These are phyloP conservation scores for Fusarium secorum DNA, from an alignment of 2,329 filamentous ascomycete species.

Conservation along the genomic window DNA sequence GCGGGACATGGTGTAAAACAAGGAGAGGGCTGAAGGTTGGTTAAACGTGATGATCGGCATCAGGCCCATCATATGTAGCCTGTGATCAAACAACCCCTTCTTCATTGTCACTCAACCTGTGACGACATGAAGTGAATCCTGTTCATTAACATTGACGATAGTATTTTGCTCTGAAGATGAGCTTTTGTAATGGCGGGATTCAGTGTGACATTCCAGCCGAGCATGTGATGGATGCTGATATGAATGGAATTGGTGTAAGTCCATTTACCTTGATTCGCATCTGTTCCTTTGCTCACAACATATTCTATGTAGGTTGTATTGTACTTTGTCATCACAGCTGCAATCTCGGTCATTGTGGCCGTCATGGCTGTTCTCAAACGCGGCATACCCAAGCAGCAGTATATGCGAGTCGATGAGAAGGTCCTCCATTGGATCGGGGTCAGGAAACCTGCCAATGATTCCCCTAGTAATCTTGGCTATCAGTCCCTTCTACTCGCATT, in stretches of 20 bases:
- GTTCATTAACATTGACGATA: not conserved
- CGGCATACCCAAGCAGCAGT: conserved; percentile 13
- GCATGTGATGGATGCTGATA: conserved; percentile 19
- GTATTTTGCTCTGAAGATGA: not conserved
- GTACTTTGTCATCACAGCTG: conserved; percentile 11
- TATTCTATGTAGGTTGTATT: conserved; percentile 4
- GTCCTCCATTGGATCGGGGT: conserved; percentile 4
- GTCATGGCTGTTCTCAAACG: conserved; percentile 12
- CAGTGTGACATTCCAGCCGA: not conserved
- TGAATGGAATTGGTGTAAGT: conserved; percentile 25
- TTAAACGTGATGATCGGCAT: conserved; percentile 2
- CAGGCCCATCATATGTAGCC: not conserved
- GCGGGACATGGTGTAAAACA: conserved; percentile 1
- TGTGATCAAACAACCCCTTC: not conserved
- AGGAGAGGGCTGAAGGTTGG: conserved; percentile 3
- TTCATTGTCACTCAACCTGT: not conserved
- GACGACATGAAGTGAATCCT: not conserved
- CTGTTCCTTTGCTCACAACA: not conserved
- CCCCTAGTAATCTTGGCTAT: conserved; percentile 20
- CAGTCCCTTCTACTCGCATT: conserved; percentile 20
- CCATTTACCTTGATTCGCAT: not conserved
- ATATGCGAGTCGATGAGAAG: conserved; percentile 21
- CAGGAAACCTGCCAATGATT: conserved; percentile 3
- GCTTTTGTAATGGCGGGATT: conserved; percentile 2
- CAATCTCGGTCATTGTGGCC: conserved; percentile 11